Evolutionary conservation across 352 stramenopile genomes (phyloP), one percentile per base, ranked within the genome.

Genomic region (Lagenidium giganteum): DNA sequence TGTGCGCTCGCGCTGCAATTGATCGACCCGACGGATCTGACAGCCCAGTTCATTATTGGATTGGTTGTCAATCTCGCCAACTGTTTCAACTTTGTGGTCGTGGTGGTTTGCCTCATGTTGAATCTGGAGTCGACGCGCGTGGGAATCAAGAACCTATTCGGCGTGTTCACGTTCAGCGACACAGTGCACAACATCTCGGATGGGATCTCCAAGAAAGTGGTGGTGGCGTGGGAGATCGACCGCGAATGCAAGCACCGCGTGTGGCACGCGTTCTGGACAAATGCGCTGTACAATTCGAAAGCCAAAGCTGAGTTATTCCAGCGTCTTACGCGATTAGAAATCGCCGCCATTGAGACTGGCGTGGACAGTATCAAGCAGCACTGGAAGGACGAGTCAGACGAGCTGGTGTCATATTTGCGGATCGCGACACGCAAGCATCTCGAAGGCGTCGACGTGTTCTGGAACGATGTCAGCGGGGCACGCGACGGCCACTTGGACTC

Each of bases 211-310:
- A 50, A 32, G 7, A 42, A 54, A 1, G 49, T 82, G 23, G 28
- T 78, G 3, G 53, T 48, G 1, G 22, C 47, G 4, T 78, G 62
- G 69, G 54, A 77, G 23, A 5, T 79, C 5, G 51, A 83, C 1
- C 64, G 61, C 32, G 66, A 83, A 28, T 38, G 42, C 5, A 76
- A 77, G 38, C 61, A 74, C 36, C 63, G 66, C 22, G 47, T 83
- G 17, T 83, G 70, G 70, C 70, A 79, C 12, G 34, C 53, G 1
- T 83, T 83, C 24, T 83, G 70, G 70, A 37, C 63, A 7, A 48
- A 53, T 6, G 8, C 67, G 13, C 16, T 82, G 17, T 45, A 75
- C 0, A 50, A 60, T 6, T 14, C 51, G 6, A 35, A 51, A 8
- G 54, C 67, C 14, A 40, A 49, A 36, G 20, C 56, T 16, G 45